Evolutionary conservation across 768 basidiomycete genomes (phyloP), one percentile per base, ranked within the genome.

Genomic region (Suillus americanus): DNA sequence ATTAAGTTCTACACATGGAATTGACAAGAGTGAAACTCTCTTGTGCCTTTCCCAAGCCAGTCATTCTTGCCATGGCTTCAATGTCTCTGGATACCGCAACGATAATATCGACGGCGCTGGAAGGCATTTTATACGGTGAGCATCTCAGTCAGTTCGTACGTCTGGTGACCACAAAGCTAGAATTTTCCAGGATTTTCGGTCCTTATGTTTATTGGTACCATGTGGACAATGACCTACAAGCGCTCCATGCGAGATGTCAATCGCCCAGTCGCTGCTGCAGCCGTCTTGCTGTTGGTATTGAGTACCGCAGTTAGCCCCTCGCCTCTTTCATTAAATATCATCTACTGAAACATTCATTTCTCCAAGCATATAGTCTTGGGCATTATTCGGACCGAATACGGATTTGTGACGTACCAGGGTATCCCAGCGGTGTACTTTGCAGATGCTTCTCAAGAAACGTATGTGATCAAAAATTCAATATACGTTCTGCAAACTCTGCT

Each of bases 401-500:
- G 73, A 8, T 64, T 75, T 5, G 64, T 75, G 3, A 43, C 59
- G 9, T 64, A 60, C n/a, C 69, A 65, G 12, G 71, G 69, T 5
- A 73, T 72, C 0, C 73, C 74, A 5, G 6, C 63, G 18, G 71
- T 64, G 3, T 75, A 65, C 63, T 51, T 51, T 8, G 50, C 25
- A 28, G 50, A 70, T 46, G 59, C 62, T 10, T 67, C 68, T 43
- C 62, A 75, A 48, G 53, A 54, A 10, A 71, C 69, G 2, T 72
- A 70, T 53, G 51, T 72, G 23, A 68, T 71, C 61, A 74, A 74
- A 45, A 72, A 67, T 56, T 66, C 64, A 1, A 59, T 74, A 6
- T 72, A 70, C 55, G 38, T 41, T 30, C 2, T 69, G 2, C 67
- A 69, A 55, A 64, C 63, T n/a, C 60, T 64, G 12, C 43, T 64